These are phyloP conservation scores for Colletotrichum cereale DNA, from an alignment of 2,329 filamentous ascomycete species.

Conservation along the genomic window DNA sequence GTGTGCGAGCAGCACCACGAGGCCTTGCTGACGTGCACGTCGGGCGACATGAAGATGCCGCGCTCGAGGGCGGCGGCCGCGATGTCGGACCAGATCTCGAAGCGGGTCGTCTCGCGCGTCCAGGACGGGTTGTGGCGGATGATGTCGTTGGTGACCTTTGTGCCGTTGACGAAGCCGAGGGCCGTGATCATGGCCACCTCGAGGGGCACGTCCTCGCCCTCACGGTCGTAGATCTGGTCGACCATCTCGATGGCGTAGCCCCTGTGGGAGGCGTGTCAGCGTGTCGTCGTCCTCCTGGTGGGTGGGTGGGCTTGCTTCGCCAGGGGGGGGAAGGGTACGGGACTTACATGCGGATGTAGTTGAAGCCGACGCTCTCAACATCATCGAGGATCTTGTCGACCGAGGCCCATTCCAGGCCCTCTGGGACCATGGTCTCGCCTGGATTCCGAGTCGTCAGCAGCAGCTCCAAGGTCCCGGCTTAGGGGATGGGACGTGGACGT, in stretches of 20 bases:
- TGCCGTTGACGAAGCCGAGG: conserved; percentile 61
- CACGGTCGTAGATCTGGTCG: conserved; percentile 60
- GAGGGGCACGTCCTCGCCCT: conserved; percentile 54
- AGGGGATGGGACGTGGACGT: conserved; percentile 58
- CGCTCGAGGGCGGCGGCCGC: conserved; percentile 40
- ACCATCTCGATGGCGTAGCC: conserved; percentile 70
- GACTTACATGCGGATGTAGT: conserved; percentile 61
- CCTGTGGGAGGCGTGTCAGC: conserved; percentile 33
- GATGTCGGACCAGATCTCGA: conserved; percentile 54
- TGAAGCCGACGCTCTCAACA: conserved; percentile 65
- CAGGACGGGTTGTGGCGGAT: conserved; percentile 65
- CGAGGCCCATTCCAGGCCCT: conserved; percentile 67
- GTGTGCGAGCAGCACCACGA: conserved; percentile 60
- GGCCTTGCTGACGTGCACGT: conserved; percentile 56
- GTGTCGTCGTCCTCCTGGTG: too few relatives aligned
- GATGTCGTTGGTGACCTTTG: conserved; percentile 59
- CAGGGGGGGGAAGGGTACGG: too few relatives aligned
- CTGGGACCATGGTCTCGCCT: conserved; percentile 68
- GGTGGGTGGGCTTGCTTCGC: not conserved
- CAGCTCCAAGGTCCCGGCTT: conserved; percentile 65
- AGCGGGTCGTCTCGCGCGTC: conserved; percentile 64
- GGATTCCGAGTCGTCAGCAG: conserved; percentile 64
- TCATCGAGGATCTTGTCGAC: conserved; percentile 61
- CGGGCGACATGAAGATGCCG: conserved; percentile 55
- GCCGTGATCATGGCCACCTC: conserved; percentile 54